Evolutionary conservation across 768 basidiomycete species (phyloP).

Genomic region (Tylopilus sp.): DNA sequence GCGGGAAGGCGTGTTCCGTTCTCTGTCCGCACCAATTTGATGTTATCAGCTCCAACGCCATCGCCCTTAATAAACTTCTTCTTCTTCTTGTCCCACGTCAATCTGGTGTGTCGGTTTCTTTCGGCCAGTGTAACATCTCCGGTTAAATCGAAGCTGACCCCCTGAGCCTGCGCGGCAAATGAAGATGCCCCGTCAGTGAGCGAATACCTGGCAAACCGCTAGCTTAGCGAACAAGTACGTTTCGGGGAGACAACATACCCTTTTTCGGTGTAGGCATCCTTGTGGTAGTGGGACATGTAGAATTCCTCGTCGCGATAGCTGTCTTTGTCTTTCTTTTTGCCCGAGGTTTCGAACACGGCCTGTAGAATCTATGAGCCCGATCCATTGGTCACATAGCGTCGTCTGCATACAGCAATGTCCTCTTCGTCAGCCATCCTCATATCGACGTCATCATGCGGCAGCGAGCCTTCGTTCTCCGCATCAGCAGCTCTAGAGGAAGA

Average conservation of each 20-base stretch:
- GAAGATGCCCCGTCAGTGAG: conserved; percentile 82
- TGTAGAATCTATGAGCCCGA: conserved; percentile 27
- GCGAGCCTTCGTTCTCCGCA: conserved; percentile 33
- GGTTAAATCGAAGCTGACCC: conserved; percentile 77
- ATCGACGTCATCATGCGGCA: conserved; percentile 26
- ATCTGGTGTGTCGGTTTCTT: conserved; percentile 52
- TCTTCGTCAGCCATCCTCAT: conserved; percentile 77
- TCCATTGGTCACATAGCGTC: neutral
- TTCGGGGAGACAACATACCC: conserved; percentile 54
- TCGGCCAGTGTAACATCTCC: conserved; percentile 63
- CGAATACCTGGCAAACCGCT: conserved; percentile 62
- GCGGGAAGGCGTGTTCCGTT: conserved; percentile 89
- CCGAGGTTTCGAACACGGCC: conserved; percentile 64
- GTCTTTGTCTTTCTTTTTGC: conserved; percentile 41
- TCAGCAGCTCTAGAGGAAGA: conserved; percentile 33
- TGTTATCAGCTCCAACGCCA: conserved; percentile 84
- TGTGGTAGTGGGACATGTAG: conserved; percentile 91
- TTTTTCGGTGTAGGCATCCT: conserved; percentile 82
- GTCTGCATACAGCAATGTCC: conserved; percentile 58
- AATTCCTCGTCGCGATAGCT: conserved; percentile 78
- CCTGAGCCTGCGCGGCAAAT: conserved; percentile 80
- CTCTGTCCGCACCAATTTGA: conserved; percentile 92
- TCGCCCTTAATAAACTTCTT: conserved; percentile 90
- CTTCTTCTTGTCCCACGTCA: conserved; percentile 95
- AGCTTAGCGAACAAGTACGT: neutral